A percentile compares a stretch with the other conserved stretches of the same genome.
Conservation (phyloP, 257 asterid genomes). For the Solanum ahanhuiri region DNA sequence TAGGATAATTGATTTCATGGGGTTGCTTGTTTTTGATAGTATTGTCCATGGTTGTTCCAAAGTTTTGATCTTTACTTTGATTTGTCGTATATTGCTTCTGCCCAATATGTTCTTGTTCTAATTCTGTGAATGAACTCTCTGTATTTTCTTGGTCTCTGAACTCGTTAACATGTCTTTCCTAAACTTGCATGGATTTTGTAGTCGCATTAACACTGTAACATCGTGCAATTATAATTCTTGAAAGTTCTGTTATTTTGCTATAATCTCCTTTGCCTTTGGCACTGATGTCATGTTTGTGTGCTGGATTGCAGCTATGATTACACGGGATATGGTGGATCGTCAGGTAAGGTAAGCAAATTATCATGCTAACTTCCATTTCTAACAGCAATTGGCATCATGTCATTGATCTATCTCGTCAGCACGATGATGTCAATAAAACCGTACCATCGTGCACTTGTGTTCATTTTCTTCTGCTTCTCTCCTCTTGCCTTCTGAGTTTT, state of each 20-base stretch:
- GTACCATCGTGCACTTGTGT: not conserved
- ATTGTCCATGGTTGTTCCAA: not conserved
- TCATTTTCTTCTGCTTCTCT: not conserved
- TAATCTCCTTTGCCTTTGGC: not conserved
- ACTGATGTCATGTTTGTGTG: not conserved
- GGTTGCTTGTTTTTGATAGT: not conserved
- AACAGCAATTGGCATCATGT: not conserved
- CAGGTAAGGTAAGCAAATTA: conserved; percentile 80
- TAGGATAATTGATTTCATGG: not conserved
- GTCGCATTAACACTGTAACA: not conserved
- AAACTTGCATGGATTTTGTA: not conserved
- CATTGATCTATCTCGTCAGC: not conserved
- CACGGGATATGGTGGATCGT: conserved; percentile 93
- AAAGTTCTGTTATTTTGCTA: not conserved
- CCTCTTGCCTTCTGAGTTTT: not conserved
- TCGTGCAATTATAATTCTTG: not conserved
- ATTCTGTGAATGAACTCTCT: not conserved
- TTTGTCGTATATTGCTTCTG: not conserved
- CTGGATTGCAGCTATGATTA: conserved; percentile 83
- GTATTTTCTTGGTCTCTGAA: not conserved
- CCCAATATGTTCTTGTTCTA: not conserved
- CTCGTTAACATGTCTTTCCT: not conserved
- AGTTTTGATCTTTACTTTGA: not conserved
- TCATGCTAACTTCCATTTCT: not conserved
- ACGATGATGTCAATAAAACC: not conserved